Base-by-base conservation (phyloP, 2,329 filamentous ascomycete species). In the Dactylonectria estremocensis region DNA sequence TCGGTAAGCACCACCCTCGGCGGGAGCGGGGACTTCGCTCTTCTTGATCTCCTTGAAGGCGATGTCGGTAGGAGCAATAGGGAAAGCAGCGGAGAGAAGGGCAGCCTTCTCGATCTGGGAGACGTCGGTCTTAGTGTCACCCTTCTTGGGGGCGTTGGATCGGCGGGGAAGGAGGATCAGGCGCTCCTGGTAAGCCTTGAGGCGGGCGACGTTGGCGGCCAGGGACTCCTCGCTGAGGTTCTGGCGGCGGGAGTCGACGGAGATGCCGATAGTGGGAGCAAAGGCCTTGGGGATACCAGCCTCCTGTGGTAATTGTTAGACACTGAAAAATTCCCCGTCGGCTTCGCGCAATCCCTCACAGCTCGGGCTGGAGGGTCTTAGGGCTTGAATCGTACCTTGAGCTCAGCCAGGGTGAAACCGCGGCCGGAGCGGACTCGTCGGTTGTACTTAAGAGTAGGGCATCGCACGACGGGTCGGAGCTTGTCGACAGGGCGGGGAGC, bases 381-480 rank as follows among this genome's bases (percentile, higher is more conserved):
- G 52, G 46, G 28, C 13, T 53, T 43, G 40, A 53, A 64, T 77
- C 84, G 76, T 93, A 98, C 95, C 95, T 99, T 99, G 84, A 99
- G 90, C 91, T 99, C 96, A 87, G 92, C 89, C 77, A 98, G 89
- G 79, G 95, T 94, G 93, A 99, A 99, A 84, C 96, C 96, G 89
- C 96, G 95, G 85, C 96, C 96, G 82, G 94, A 91, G 84, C 96
- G 93, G 83, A 97, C 93, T 84, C 95, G 95, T 84, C 96, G 95
- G 94, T 99, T 99, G 91, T 99, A 97, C 91, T 97, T 97, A 89
- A 98, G 87, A 80, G 94, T 95, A 83, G 96, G 95, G 92, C 95
- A 98, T 89, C 95, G 93, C 79, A 99, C 95, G 85, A 98, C 88
- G 77, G 96, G 96, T 84, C 95, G 92, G 83, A 99, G 91, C 87